Base-by-base conservation (phyloP, 768 basidiomycete species). In the Suillus ampliporus region DNA sequence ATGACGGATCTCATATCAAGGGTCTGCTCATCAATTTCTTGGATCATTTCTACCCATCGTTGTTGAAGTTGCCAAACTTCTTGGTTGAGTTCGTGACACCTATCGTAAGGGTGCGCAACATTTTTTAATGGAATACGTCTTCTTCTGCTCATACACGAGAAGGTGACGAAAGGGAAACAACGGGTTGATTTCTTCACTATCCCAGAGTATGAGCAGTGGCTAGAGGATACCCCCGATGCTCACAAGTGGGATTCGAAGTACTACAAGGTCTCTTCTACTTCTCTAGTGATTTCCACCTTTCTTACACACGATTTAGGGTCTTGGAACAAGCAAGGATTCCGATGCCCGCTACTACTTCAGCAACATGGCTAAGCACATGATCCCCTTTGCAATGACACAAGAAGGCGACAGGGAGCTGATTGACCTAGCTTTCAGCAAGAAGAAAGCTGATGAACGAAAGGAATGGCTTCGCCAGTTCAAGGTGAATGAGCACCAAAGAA, bases 1-100 rank as follows among this genome's bases (percentile, higher is more conserved):
- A 99, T 78, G 97, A 99, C 77, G 97, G 97, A 57, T 99, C 97
- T n/a, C 97, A 99, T 78, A 99, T 99, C 80, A 99, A 99, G 77
- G 97, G 97, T n/a, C 86, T 99, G 9, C 83, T 99, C 54, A 96
- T 99, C 80, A 99, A 99, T 78, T 99, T 95, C 76, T 79, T 99
- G 64, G 97, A 99, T 71, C 91, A 96, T 73, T 99, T 95, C 76
- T 98, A 91, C 76, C 97, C 97, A 1, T 97, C 97, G 2, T 81
- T 99, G 23, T 83, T 99, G 61, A 94, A 89, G 74, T 77, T 97
- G 19, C 91, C 94, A 1, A 89, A 91, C 63, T 99, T 99, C 78
- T 79, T 99, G 56, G 93, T 99, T 41, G 97, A 99, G 73, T 99
- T 99, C 74, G 93, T 99, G 44, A 99, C 97, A 0, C 97, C 97